A percentile compares a stretch with the other conserved stretches of the same genome.
Conservation (phyloP, 352 stramenopile species). For the Sclerospora graminicola region DNA sequence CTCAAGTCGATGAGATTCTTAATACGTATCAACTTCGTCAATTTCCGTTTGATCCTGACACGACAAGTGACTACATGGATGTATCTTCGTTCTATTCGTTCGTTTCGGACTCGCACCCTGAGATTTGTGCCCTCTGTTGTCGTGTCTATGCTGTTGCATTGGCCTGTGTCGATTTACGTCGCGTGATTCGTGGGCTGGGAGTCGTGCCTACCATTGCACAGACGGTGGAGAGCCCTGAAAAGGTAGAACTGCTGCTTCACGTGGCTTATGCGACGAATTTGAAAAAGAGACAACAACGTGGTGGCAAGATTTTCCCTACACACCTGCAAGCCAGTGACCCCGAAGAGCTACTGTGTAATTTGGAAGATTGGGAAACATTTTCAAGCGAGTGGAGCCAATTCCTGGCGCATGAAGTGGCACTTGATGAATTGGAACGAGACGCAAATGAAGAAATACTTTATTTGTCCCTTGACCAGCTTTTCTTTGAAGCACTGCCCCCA, state of each 20-base stretch:
- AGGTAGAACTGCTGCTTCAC: slow-evolving; percentile 53
- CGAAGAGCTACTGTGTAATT: slow-evolving; percentile 41
- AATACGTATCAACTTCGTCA: slow-evolving; percentile 51
- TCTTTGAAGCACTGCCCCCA: slow-evolving; percentile 24
- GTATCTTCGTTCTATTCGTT: slow-evolving; percentile 83
- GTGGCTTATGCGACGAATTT: slow-evolving; percentile 56
- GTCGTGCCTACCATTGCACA: slow-evolving; percentile 46
- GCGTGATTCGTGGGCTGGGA: slow-evolving; percentile 48
- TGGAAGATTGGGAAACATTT: slow-evolving; percentile 45
- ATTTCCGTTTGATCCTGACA: slow-evolving; percentile 65
- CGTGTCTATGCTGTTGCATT: slow-evolving; percentile 62
- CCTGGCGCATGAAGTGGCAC: slow-evolving; percentile 39
- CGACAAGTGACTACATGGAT: slow-evolving; percentile 64
- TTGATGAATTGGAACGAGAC: slow-evolving; percentile 45
- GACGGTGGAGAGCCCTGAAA: slow-evolving; percentile 32
- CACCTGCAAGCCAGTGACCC: slow-evolving; percentile 14
- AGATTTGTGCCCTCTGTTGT: slow-evolving; percentile 74
- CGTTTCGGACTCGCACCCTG: slow-evolving; percentile 63
- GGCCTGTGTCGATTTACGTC: slow-evolving; percentile 39
- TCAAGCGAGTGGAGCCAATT: slow-evolving; percentile 44
- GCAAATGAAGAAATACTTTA: slow-evolving; percentile 2
- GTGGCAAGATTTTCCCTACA: slow-evolving; percentile 9
- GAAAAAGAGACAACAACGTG: slow-evolving; percentile 4
- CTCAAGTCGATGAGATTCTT: slow-evolving; percentile 40
- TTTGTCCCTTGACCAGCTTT: slow-evolving; percentile 20